These are phyloP conservation scores for Penicillium arizonense DNA, from an alignment of 495 filamentous ascomycete genomes.

Conservation along the genomic window DNA sequence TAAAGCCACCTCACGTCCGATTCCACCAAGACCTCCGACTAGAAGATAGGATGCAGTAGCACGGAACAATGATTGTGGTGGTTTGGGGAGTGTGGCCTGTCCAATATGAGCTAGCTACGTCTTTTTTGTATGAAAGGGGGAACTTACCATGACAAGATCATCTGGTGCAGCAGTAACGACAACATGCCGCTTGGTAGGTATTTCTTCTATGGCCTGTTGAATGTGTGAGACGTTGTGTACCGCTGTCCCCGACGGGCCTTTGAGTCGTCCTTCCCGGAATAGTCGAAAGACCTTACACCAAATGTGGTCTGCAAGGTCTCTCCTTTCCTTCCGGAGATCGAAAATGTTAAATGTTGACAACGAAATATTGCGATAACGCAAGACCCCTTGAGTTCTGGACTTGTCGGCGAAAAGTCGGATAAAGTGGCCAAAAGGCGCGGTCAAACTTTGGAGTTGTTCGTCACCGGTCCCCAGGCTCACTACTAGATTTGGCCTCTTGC, in stretches of 20 bases:
- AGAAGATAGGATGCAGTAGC: constrained; percentile 16
- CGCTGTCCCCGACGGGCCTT: neutral
- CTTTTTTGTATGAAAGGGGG: too few relatives aligned
- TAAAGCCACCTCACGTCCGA: constrained; percentile 19
- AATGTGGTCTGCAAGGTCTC: neutral
- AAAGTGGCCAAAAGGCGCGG: constrained; percentile 13
- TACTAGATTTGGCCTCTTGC: constrained; percentile 4
- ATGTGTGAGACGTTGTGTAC: constrained; percentile 1
- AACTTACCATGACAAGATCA: constrained; percentile 9
- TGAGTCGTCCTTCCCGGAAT: constrained; percentile 7
- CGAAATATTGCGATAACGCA: constrained; percentile 2
- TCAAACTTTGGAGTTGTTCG: neutral
- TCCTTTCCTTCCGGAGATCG: constrained; percentile 2
- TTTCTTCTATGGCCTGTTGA: neutral
- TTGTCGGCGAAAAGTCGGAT: constrained; percentile 3
- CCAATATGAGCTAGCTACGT: neutral
- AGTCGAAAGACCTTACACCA: constrained; percentile 8
- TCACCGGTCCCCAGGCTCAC: neutral
- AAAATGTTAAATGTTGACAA: constrained; percentile 18
- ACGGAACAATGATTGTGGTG: constrained; percentile 2
- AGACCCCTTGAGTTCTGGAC: neutral
- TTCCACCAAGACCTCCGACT: constrained; percentile 21
- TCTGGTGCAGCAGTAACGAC: constrained; percentile 2
- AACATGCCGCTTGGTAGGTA: constrained; percentile 3
- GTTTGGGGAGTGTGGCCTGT: constrained; percentile 1